Percentiles rank a stretch among this genome's conserved stretches.
Conservation (phyloP, 2,329 filamentous ascomycete genomes). For the Aspergillus sp. region DNA sequence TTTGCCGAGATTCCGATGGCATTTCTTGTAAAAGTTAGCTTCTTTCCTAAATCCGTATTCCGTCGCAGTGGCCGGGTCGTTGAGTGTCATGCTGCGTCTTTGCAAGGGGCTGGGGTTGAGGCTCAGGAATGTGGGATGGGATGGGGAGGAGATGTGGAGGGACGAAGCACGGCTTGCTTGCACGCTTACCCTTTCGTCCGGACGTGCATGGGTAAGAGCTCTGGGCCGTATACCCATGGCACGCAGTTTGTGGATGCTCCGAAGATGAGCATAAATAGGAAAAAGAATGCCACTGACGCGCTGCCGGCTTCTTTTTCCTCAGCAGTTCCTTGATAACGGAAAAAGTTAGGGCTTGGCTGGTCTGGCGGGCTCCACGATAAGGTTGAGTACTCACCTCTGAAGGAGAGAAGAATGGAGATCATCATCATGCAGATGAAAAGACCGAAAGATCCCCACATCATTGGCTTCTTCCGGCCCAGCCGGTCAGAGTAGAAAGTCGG, state of each 20-base stretch:
- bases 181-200: slow-evolving; percentile 47
- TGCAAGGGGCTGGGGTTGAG: background rate
- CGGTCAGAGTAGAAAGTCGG: slow-evolving; percentile 49
- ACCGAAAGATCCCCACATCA: slow-evolving; percentile 38
- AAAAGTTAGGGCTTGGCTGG: background rate
- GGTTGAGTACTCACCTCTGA: slow-evolving; percentile 32
- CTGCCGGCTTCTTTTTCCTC: slow-evolving; percentile 43
- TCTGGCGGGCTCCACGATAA: background rate
- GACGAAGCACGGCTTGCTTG: no score
- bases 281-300: slow-evolving; percentile 53
- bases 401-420: slow-evolving; percentile 44
- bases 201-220: slow-evolving; percentile 52
- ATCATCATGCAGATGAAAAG: slow-evolving; percentile 44
- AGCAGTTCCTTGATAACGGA: slow-evolving; percentile 19
- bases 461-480: slow-evolving; percentile 39
- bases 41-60: background rate
- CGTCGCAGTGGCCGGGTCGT: background rate
- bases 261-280: slow-evolving; percentile 46
- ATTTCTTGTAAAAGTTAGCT: slow-evolving; percentile 17
- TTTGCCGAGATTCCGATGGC: slow-evolving; percentile 52
- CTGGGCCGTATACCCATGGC: slow-evolving; percentile 53
- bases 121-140: slow-evolving; percentile 8
- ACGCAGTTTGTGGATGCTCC: slow-evolving; percentile 50
- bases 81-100: background rate
- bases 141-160: background rate